These are phyloP conservation scores for Pseudocercospora fuligena DNA, from an alignment of 2,329 filamentous ascomycete genomes.

Conservation along the genomic window DNA sequence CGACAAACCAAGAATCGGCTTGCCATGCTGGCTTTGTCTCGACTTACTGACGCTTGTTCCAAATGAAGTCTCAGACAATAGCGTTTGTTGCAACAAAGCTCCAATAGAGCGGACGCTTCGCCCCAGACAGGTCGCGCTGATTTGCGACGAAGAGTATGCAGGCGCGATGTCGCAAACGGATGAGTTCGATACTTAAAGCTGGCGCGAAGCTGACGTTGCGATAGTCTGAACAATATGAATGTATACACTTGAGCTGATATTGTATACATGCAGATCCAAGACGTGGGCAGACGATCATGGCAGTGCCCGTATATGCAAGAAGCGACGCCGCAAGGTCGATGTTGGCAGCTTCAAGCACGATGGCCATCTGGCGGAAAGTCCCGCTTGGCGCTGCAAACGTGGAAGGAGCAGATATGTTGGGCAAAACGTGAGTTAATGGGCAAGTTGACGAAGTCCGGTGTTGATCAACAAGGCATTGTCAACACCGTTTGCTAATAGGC, in stretches of 20 bases:
- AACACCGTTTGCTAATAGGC: no score
- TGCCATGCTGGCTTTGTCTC: background rate
- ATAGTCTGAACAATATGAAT: background rate
- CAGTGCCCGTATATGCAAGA: background rate
- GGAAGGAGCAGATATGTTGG: background rate
- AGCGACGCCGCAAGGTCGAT: background rate
- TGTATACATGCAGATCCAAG: background rate
- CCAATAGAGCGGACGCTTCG: background rate
- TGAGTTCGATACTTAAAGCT: background rate
- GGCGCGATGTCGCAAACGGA: background rate
- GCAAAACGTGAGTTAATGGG: background rate
- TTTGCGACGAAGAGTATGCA: background rate
- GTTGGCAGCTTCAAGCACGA: background rate
- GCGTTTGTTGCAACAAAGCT: constrained; percentile 1
- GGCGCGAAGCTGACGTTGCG: background rate
- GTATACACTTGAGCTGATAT: background rate
- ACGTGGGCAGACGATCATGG: background rate
- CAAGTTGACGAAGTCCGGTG: background rate
- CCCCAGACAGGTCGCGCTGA: background rate
- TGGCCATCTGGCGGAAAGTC: background rate
- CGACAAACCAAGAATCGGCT: background rate
- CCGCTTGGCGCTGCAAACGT: background rate
- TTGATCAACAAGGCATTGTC: no score
- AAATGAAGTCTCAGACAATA: constrained; percentile 1
- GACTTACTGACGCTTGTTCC: background rate